Percentiles rank a stretch among this genome's conserved stretches.
Evolutionary conservation across 208 protist genomes (phyloP).

Genomic region (Herpetomonas tarakana): DNA sequence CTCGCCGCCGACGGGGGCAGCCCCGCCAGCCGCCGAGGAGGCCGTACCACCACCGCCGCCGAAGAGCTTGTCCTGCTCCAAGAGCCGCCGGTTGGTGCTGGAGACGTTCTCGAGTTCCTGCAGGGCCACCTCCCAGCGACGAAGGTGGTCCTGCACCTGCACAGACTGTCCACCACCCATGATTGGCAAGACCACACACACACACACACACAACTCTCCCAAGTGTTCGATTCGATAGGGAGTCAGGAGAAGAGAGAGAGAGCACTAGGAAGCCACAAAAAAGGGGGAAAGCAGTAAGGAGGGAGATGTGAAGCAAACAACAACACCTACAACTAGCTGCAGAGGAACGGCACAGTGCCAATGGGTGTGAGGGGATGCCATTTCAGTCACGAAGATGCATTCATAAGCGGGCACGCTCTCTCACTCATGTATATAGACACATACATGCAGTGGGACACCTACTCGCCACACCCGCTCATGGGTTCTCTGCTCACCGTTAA

Average conservation of each 20-base stretch:
- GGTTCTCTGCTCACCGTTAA: too few species aligned
- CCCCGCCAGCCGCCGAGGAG: neutral
- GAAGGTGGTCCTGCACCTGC: constrained; percentile 62
- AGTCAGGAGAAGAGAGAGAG: constrained; percentile 5
- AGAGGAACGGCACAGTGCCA: constrained; percentile 9
- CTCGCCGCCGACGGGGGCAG: constrained; percentile 24
- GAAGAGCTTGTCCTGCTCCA: constrained; percentile 70
- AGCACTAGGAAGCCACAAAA: constrained; percentile 2
- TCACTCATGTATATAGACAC: too few species aligned
- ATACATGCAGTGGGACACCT: too few species aligned
- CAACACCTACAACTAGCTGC: constrained; percentile 5
- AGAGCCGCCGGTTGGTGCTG: constrained; percentile 34
- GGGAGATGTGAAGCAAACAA: constrained; percentile 4
- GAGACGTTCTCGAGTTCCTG: constrained; percentile 57
- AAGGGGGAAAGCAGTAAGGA: too few species aligned
- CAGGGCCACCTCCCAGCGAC: constrained; percentile 70
- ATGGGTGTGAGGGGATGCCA: too few species aligned
- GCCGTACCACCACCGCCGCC: constrained; percentile 9
- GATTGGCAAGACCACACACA: constrained; percentile 8
- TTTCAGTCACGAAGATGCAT: too few species aligned
- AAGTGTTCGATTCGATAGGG: neutral
- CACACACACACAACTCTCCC: constrained; percentile 7
- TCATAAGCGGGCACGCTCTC: too few species aligned
- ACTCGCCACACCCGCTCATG: too few species aligned
- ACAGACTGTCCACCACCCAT: constrained; percentile 65